Conservation (phyloP, 2,329 filamentous ascomycete species). For the Trichoderma sp. region DNA sequence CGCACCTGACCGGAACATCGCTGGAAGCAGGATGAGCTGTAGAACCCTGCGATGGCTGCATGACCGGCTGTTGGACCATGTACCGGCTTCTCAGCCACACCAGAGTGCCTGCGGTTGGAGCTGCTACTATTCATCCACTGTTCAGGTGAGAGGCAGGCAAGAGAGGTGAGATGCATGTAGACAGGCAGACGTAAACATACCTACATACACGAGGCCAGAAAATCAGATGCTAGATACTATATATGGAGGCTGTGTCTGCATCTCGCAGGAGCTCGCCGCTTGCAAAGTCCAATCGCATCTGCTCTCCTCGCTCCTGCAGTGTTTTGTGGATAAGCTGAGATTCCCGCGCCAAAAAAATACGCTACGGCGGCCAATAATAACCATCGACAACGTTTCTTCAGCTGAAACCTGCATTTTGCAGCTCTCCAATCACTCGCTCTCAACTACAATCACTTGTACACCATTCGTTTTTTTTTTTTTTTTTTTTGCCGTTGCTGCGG, state of each 20-base stretch:
- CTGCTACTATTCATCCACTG: background rate
- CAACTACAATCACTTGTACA: background rate
- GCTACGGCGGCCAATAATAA: background rate
- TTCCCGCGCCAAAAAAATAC: background rate
- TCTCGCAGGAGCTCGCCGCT: background rate
- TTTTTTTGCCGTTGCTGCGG: background rate
- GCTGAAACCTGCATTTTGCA: background rate
- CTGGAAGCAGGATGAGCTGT: background rate
- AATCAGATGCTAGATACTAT: background rate
- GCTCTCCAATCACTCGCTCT: background rate
- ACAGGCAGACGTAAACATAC: background rate
- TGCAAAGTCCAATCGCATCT: background rate
- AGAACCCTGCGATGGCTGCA: slow-evolving; percentile 4
- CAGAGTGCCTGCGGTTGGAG: background rate
- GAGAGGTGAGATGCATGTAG: background rate
- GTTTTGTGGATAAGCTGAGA: background rate
- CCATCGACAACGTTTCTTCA: background rate
- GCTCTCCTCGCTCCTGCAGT: background rate
- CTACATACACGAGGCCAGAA: background rate
- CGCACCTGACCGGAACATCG: slow-evolving; percentile 20
- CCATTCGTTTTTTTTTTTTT: background rate
- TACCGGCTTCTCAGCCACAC: slow-evolving; percentile 11
- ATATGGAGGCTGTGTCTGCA: slow-evolving; percentile 15
- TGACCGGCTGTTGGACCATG: background rate
- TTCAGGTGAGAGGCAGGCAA: background rate